Evolutionary conservation across 208 protist genomes (phyloP).

Genomic region (Strigomonas galati): DNA sequence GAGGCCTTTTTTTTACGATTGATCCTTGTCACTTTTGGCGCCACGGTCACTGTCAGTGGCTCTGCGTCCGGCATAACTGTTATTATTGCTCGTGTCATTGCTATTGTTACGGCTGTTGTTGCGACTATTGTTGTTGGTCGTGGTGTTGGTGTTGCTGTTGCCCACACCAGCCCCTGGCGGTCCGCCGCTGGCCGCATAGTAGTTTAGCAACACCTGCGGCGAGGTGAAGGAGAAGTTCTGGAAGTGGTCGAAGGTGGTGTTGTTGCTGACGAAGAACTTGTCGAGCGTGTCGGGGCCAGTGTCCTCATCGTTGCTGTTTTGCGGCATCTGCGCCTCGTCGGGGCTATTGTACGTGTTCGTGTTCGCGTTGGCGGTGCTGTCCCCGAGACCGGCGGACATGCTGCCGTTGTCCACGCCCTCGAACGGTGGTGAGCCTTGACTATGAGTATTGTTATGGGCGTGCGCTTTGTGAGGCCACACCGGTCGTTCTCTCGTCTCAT

Average conservation of each 20-base stretch:
- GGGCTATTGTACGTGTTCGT: no score
- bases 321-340: neutral
- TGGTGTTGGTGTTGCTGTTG: neutral
- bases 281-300: neutral
- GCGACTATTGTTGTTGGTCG: neutral
- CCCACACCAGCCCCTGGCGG: neutral
- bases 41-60: neutral
- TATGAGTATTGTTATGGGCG: neutral
- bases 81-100: slow-evolving; percentile 8
- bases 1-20: neutral
- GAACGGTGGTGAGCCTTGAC: no score
- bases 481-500: neutral
- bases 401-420: neutral
- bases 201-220: slow-evolving; percentile 26
- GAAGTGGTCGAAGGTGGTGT: slow-evolving; percentile 29
- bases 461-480: neutral
- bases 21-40: neutral
- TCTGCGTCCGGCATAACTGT: neutral
- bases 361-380: no score
- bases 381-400: no score
- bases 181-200: slow-evolving; percentile 1
- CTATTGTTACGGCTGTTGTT: slow-evolving; percentile 5
- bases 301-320: neutral
- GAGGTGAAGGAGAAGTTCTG: slow-evolving; percentile 48
- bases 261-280: neutral